phyloP scores from a whole-genome alignment of 352 stramenopile genomes.

The Paralagenidium karlingii region DNA sequence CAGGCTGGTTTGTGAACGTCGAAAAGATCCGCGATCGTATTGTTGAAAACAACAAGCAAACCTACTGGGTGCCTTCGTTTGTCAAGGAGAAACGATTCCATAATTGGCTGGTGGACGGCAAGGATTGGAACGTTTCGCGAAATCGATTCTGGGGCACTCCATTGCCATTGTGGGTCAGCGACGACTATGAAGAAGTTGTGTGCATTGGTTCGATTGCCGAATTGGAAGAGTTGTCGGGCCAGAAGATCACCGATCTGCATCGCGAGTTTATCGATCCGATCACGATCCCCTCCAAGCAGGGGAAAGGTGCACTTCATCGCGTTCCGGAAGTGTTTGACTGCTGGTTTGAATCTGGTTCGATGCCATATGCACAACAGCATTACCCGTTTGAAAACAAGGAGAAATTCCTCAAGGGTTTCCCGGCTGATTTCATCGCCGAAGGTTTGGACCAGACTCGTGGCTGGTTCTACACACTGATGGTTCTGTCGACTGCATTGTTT shows the following conservation, averaged over 20 bases:
- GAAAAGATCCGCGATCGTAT: constrained; percentile 95
- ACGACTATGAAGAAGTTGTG: constrained; percentile 96
- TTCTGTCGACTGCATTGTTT: constrained; percentile 98
- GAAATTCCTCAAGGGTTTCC: constrained; percentile 93
- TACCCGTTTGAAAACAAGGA: constrained; percentile 99
- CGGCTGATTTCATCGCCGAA: constrained; percentile 99
- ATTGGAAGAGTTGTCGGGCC: constrained; percentile 90
- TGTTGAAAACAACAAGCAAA: constrained; percentile 82
- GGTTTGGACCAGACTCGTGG: constrained; percentile 98
- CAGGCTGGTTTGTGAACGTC: constrained; percentile 99
- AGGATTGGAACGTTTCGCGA: constrained; percentile 98
- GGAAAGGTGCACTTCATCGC: constrained; percentile 74
- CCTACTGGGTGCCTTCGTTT: constrained; percentile 74
- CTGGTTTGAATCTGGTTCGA: constrained; percentile 99
- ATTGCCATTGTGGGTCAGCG: constrained; percentile 97
- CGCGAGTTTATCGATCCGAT: constrained; percentile 97
- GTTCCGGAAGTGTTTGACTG: constrained; percentile 96
- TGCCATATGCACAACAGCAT: constrained; percentile 99
- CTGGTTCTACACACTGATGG: constrained; percentile 99
- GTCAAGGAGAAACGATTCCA: constrained; percentile 99
- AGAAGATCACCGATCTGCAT: constrained; percentile 92
- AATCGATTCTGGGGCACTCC: constrained; percentile 99
- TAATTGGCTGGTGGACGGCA: constrained; percentile 97
- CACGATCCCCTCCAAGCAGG: constrained; percentile 93
- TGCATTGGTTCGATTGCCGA: constrained; percentile 95